Evolutionary conservation across 768 basidiomycete genomes (phyloP), one percentile per base, ranked within the genome.

Genomic region (Phanerochaete carnosa): DNA sequence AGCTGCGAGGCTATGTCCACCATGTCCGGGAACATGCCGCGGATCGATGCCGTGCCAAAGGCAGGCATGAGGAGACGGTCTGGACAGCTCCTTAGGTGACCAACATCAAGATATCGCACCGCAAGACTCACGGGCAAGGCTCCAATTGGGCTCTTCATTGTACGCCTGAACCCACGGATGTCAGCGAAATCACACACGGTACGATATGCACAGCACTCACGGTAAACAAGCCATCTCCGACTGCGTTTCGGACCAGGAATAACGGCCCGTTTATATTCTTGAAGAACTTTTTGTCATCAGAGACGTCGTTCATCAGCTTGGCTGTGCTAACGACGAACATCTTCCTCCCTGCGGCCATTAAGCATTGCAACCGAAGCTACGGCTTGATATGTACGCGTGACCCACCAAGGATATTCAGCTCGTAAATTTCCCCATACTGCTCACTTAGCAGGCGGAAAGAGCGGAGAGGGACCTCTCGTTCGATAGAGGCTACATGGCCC

Each of bases 21-120:
- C 80, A 81, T 82, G 57, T 77, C 77, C 29, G 75, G 74, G 62
- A 80, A 77, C 81, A 83, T 82, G 57, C 70, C 73, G 32, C 73
- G 74, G 45, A 83, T 75, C 1, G 74, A 70, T 15, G 71, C 66
- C 2, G 79, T 75, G 16, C 79, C 78, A 66, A 82, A 77, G 2
- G 74, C 74, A 22, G 77, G 77, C 68, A 75, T 72, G 22, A 79
- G 70, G 59, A 79, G 68, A 25, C 77, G 74, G 62, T 76, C 75
- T 75, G 60, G 43, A 45, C 32, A 62, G 26, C n/a, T 6, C 7
- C 7, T 47, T 19, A 22, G 6, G 46, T n/a, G 22, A 6, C 23
- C 47, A 37, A 13, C 23, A 6, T 29, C 28, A n/a, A n/a, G n/a
- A n/a, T n/a, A 6, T n/a, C 43, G 19, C 7, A 64, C 16, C 9